Evolutionary conservation across 2,329 filamentous ascomycete genomes (phyloP), one percentile per base, ranked within the genome.

Genomic region (Microdochium bolleyi): DNA sequence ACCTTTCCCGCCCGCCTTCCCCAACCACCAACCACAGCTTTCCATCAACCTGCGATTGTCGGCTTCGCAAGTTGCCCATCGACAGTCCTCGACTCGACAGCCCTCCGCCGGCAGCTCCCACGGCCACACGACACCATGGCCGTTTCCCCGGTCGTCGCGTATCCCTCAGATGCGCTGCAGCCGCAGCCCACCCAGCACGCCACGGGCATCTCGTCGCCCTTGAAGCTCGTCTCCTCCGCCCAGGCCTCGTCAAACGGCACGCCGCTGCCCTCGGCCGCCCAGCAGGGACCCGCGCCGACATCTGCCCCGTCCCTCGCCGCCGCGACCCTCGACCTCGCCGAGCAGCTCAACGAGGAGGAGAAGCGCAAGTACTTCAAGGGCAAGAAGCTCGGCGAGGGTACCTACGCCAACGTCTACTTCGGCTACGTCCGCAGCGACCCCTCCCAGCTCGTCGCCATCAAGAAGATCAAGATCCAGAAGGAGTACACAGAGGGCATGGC

Each of bases 371-470:
- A 96, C 68, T 82, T 94, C 59, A 95, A 95, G 75, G 89, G 89
- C 64, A 91, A 88, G 68, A 94, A 94, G 66, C 83, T 99, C 55
- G 94, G 94, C 68, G 90, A 95, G 71, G 94, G 94, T 74, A 97
- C 94, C 58, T 99, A 99, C 69, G 94, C 94, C 67, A 86, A 95
- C 63, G 94, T 99, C 64, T 96, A 91, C 75, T 83, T 92, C 51
- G 94, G 92, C 51, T 88, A 92, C 70, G 79, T 94, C 48, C 82
- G 85, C 54, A 74, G 73, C 60, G 84, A 94, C 61, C 87, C 90
- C 5, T 78, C 78, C 32, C 80, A 83, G 44, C 81, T 88, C 52
- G 89, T 99, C 57, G 94, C 94, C 62, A 92, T 95, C 75, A 95
- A 95, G 70, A 94, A 92, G 73, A 94, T 94, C 75, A 94, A 94